Evolutionary conservation across 2,329 filamentous ascomycete genomes (phyloP), one percentile per base, ranked within the genome.

Genomic region (Penicillium sp.): DNA sequence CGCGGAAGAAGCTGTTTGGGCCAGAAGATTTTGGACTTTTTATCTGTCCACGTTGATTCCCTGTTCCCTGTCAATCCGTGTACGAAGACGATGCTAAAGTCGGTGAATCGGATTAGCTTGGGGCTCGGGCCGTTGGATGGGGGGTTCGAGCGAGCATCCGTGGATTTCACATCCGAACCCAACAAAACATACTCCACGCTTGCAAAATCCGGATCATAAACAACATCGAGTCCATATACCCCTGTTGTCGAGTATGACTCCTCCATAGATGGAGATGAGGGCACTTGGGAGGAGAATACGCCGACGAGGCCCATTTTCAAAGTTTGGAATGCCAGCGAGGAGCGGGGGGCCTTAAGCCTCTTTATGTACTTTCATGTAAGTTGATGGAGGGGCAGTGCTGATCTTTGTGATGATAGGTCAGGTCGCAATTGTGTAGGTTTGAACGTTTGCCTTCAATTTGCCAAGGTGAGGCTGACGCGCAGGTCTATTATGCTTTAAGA

Each of bases 61-160:
- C 64, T 57, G 45, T 67, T 48, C 10, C 64, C 61, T 35, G 61
- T 64, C 26, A 65, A 44, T 13, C 64, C 64, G 57, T 67, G 63
- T 21, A 67, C 44, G 31, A 64, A 66, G 41, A 50, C 52, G 19
- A 54, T 48, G 24, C 52, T 54, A 26, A 29, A 33, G 46, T 19
- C 46, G 46, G n/a, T 26, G 26, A 39, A n/a, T 39, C 35, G 11
- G 5, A 33, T 33, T 19, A 47, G 33, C n/a, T 14, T 54, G 8
- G 31, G 26, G 22, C 16, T 22, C 6, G 14, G 37, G 13, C 35
- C 31, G 33, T 45, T 27, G 43, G 4, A 22, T 9, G 43, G 24
- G 22, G 22, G 22, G 16, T 47, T 29, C 13, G n/a, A 45, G 22
- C 35, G n/a, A 39, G 14, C 8, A 11, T 29, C 27, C 9, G 11